These are phyloP conservation scores for Pythium aristosporum DNA, from an alignment of 352 stramenopile genomes.

Conservation along the genomic window DNA sequence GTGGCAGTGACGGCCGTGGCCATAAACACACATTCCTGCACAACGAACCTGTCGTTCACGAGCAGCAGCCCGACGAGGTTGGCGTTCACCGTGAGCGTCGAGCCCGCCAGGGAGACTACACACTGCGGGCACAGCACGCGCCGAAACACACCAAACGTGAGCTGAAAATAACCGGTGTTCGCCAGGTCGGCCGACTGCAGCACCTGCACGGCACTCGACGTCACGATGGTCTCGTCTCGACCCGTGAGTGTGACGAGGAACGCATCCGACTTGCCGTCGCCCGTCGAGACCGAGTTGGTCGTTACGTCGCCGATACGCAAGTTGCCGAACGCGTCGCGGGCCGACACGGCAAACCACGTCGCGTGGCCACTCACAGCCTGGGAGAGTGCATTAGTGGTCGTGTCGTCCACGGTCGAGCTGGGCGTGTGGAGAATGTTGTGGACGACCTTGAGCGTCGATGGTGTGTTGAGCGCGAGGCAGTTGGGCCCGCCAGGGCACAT, in stretches of 20 bases:
- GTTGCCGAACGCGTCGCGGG: constrained; percentile 94
- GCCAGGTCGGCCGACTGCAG: constrained; percentile 35
- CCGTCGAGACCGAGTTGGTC: constrained; percentile 62
- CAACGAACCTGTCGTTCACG: constrained; percentile 53
- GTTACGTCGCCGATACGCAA: constrained; percentile 74
- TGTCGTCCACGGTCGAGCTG: constrained; percentile 85
- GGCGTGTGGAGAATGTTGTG: constrained; percentile 87
- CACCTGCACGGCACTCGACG: constrained; percentile 89
- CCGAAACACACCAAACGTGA: constrained; percentile 68
- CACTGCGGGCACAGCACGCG: constrained; percentile 55
- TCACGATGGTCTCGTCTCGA: constrained; percentile 62
- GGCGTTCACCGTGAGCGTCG: constrained; percentile 56
- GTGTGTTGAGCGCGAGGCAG: constrained; percentile 46
- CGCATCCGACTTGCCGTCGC: constrained; percentile 87
- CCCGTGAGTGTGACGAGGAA: constrained; percentile 89
- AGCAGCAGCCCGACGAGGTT: constrained; percentile 67
- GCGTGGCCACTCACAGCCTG: constrained; percentile 78
- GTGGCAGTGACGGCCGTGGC: constrained; percentile 36
- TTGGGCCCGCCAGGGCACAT: constrained; percentile 76
- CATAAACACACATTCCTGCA: constrained; percentile 76
- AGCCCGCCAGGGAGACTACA: constrained; percentile 40
- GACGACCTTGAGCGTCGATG: constrained; percentile 83
- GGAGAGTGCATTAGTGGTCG: constrained; percentile 65
- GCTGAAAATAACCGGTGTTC: constrained; percentile 54
- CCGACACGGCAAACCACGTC: constrained; percentile 86